Percentiles rank a stretch among this genome's conserved stretches.
phyloP scores from a whole-genome alignment of 108 stramenopile species.

The Schizochytrium sp. region DNA sequence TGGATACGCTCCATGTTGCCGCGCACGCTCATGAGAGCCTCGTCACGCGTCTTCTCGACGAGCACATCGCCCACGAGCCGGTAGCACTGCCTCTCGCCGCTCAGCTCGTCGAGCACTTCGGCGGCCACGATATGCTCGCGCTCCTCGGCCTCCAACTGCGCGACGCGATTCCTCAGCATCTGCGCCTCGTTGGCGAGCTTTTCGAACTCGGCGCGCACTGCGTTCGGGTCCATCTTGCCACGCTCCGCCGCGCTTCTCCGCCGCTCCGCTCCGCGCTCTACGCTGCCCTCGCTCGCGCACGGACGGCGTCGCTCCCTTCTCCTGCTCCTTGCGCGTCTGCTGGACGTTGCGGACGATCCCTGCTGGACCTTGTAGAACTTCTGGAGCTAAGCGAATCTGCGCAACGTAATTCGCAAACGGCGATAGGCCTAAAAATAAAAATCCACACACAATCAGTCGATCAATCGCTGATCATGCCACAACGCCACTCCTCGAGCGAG shows the following conservation, averaged over 20 bases:
- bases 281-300: too few relatives aligned
- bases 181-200: conserved; percentile 7
- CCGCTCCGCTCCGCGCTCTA: too few relatives aligned
- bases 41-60: neutral
- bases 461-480: too few relatives aligned
- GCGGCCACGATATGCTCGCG: neutral
- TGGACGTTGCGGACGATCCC: too few relatives aligned
- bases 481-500: too few relatives aligned
- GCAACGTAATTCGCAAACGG: too few relatives aligned
- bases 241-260: neutral
- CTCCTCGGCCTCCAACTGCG: conserved; percentile 9
- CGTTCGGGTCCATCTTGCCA: neutral
- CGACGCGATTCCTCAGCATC: neutral
- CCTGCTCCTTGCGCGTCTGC: too few relatives aligned
- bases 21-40: neutral
- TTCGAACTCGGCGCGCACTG: neutral
- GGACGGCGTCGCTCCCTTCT: too few relatives aligned
- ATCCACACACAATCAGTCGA: too few relatives aligned
- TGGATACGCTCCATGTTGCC: neutral
- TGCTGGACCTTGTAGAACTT: too few relatives aligned
- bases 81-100: neutral
- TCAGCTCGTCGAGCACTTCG: neutral
- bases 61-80: neutral
- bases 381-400: too few relatives aligned
- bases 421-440: too few relatives aligned